Base-by-base conservation (phyloP, 23 red algal species). In the Agarophyton chilense region DNA sequence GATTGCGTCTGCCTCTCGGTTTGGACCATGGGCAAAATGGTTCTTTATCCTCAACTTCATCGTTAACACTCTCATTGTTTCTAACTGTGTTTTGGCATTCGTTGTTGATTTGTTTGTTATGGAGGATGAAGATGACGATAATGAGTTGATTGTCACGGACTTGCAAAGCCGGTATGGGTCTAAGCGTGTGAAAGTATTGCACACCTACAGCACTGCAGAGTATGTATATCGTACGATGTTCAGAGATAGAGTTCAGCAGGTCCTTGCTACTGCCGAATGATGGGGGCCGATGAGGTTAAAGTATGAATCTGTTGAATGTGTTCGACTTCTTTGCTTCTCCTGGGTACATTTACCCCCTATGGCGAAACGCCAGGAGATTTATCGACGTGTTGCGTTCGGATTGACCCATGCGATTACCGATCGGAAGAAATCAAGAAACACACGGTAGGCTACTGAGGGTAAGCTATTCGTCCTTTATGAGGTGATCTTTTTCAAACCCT, bases 21-120 rank as follows among this genome's bases (percentile, higher is more conserved):
- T 63, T 72, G 87, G 87, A 14, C 21, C 36, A 24, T 85, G 79
- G 90, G 70, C 90, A 64, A 83, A 86, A 24, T 86, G 79, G 79
- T 93, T 86, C 81, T 93, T 93, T 35, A 64, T 86, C 29, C 17
- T 70, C 34, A 42, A 57, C 42, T 93, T 85, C 45, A 67, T 85
- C 1, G 56, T 76, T 38, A 93, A 86, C 81, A 86, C 44, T 45
- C 72, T 93, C 29, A 85, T 93, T 57, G 81, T 93, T 36, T 79
- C 79, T 21, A 93, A 93, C 39, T 83, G 79, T 29, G 90, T 93
- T 19, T 32, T 93, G 40, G 90, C 90, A 18, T 84, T 93, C 39
- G 79, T 93, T 21, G 81, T 93, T 10, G 90, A 93, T 52, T 52
- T 93, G 67, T 86, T 93, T 26, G 72, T 93, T 34, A 83, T 84